Evolutionary conservation across 305 asterid genomes (phyloP).

Genomic region (Petunia hybrid): DNA sequence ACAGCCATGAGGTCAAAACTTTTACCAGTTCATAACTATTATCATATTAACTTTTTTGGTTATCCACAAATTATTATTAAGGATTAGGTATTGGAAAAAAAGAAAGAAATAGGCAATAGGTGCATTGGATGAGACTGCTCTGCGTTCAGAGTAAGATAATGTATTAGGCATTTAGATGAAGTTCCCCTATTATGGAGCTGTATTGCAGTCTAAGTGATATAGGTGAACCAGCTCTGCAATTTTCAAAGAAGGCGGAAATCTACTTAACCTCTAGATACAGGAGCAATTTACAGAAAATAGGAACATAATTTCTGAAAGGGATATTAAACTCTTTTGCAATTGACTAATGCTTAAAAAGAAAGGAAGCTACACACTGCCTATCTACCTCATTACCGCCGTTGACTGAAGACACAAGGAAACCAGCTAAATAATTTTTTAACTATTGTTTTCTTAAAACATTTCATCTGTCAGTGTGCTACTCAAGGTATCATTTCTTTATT

Average conservation of each 20-base stretch:
- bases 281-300: too few species aligned
- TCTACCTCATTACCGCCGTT: not conserved
- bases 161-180: not conserved
- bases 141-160: conserved; percentile 4
- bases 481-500: not conserved
- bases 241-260: conserved; percentile 7
- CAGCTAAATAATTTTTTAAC: not conserved
- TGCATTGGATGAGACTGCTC: not conserved
- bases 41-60: not conserved
- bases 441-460: not conserved
- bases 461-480: not conserved
- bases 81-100: not conserved
- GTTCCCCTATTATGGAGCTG: not conserved
- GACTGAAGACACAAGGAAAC: not conserved
- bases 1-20: not conserved
- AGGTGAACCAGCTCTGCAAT: not conserved
- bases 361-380: not conserved
- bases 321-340: not conserved
- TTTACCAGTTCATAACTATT: not conserved
- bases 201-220: not conserved
- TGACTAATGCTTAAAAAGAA: not conserved
- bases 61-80: not conserved
- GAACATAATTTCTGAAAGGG: not conserved
- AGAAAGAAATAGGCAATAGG: not conserved
- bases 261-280: not conserved